Evolutionary conservation across 1,139 yeast species (phyloP), one percentile per base, ranked within the genome.

Genomic region (Tardiomyces blankii): DNA sequence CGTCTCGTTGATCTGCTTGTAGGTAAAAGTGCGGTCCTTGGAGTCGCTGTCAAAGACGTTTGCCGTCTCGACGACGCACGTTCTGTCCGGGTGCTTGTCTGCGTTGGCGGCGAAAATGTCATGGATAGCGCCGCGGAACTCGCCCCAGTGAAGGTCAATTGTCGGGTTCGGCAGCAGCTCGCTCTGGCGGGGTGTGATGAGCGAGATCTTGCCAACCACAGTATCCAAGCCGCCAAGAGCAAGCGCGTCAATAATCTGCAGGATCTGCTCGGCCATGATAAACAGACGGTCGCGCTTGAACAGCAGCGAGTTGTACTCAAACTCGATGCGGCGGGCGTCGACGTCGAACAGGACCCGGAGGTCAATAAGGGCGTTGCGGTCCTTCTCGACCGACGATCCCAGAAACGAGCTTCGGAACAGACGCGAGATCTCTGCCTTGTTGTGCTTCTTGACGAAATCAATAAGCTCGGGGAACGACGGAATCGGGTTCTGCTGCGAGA

Each of bases 91-190:
- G 60, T 77, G 80, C 53, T 73, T 75, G 42, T 72, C 77, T 3
- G 98, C 96, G 62, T 91, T 91, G 47, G 73, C 78, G 64, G 82
- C 80, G 65, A 91, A 91, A 43, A 91, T 89, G 57, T 91, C 98
- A 60, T 93, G 98, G 55, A 91, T 93, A 11, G 97, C 89, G 42
- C 99, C 98, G 54, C 93, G 75, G 65, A 80, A 91, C 18, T 85
- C 85, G 41, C 80, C 71, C 97, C 97, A 91, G 63, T 88, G 95
- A 54, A 91, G 73, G 58, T 89, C 83, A 12, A 69, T 65, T 2
- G 88, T 85, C 40, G 99, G 98, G 60, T 89, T 93, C 6, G 98
- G 98, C 48, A 93, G 71, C 3, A 72, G 64, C 0, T 63, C 54
- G 38, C 59, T 60, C 59, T 88, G 95, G 1, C 78, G 61, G 12